Evolutionary conservation across 352 stramenopile species (phyloP).

Genomic region (Globisporangium camurandrum): DNA sequence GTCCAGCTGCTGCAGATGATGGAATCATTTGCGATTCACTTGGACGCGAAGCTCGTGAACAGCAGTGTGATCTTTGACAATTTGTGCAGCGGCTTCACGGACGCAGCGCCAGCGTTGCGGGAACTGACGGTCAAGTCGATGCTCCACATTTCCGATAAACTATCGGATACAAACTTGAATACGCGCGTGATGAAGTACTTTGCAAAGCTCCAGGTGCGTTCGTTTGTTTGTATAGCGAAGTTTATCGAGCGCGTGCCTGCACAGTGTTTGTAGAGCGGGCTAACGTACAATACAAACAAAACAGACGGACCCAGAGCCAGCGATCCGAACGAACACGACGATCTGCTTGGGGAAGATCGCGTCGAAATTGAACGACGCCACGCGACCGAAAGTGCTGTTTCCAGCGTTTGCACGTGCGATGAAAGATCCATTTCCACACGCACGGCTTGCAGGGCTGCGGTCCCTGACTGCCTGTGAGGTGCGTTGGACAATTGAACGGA

Average conservation of each 20-base stretch:
- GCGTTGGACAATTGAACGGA: not conserved
- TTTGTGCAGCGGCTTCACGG: slow-evolving; percentile 88
- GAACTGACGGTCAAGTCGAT: slow-evolving; percentile 91
- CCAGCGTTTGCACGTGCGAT: slow-evolving; percentile 80
- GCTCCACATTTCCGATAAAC: slow-evolving; percentile 87
- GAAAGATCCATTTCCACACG: slow-evolving; percentile 85
- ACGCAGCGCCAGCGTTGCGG: slow-evolving; percentile 78
- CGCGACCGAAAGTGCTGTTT: slow-evolving; percentile 85
- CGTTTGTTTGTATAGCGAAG: not conserved
- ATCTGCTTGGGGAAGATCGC: slow-evolving; percentile 90
- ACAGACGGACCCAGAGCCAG: slow-evolving; percentile 82
- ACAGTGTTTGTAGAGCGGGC: no score
- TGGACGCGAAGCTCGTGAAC: slow-evolving; percentile 89
- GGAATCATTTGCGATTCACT: slow-evolving; percentile 82
- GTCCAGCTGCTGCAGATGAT: slow-evolving; percentile 90
- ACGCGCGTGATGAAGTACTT: slow-evolving; percentile 91
- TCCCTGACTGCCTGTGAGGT: slow-evolving; percentile 79
- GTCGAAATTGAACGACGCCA: slow-evolving; percentile 77
- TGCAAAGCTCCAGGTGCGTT: slow-evolving; percentile 78
- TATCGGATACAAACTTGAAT: slow-evolving; percentile 88
- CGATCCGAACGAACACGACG: slow-evolving; percentile 91
- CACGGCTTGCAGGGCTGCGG: slow-evolving; percentile 76
- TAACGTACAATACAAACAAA: slow-evolving; percentile 1
- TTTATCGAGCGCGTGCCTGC: no score
- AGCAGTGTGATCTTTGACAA: slow-evolving; percentile 87